phyloP scores from a whole-genome alignment of 345 rosid genomes.

The Isatis tinctoria region DNA sequence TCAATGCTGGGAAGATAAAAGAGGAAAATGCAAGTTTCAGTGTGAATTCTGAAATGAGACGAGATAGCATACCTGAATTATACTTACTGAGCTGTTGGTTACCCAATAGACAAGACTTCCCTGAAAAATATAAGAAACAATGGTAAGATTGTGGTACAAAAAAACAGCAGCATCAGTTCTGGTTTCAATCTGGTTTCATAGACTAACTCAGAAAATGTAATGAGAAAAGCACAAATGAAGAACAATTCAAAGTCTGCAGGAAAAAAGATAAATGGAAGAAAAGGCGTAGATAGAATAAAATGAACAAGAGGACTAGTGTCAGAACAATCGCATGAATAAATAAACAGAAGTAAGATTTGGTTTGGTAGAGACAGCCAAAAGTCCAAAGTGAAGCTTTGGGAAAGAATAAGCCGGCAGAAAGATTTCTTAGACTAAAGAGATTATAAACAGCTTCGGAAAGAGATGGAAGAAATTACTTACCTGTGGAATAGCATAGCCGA shows the following conservation, averaged over 20 bases:
- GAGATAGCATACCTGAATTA: constrained; percentile 57
- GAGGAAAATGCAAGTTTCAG: neutral
- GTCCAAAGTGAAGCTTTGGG: neutral
- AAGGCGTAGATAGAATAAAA: neutral
- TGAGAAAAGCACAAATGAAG: neutral
- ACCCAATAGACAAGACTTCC: constrained; percentile 93
- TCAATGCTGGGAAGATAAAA: neutral
- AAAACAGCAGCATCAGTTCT: neutral
- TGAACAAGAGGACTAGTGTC: neutral
- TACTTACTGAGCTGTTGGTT: constrained; percentile 65
- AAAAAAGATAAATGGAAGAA: neutral
- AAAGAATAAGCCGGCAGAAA: too few species aligned
- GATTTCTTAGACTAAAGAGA: neutral
- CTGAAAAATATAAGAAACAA: constrained; percentile 38
- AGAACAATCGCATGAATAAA: neutral
- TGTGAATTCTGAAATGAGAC: neutral
- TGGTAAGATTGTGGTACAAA: neutral
- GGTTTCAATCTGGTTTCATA: neutral
- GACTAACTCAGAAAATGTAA: neutral
- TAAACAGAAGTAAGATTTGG: neutral
- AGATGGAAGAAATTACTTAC: constrained; percentile 32
- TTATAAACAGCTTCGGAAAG: neutral
- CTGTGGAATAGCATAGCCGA: constrained; percentile 68
- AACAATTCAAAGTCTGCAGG: neutral
- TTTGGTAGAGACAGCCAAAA: neutral